These are phyloP conservation scores for Polyplosphaeria fusca DNA, from an alignment of 495 filamentous ascomycete species.

Conservation along the genomic window DNA sequence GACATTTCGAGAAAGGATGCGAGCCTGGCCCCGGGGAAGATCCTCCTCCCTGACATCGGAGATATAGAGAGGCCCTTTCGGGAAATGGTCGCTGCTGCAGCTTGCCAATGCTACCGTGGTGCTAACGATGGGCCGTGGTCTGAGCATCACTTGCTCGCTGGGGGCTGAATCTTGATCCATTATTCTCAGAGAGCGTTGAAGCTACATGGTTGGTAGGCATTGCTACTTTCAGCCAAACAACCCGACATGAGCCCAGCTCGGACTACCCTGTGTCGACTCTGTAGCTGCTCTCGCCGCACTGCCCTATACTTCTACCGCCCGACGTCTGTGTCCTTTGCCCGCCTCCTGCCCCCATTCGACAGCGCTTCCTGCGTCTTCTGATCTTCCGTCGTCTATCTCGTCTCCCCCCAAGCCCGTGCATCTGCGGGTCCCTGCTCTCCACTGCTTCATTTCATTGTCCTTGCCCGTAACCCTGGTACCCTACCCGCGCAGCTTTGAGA, in stretches of 20 bases:
- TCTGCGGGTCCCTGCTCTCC: too few relatives aligned
- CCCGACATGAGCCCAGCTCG: slow-evolving; percentile 23
- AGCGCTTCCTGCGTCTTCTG: slow-evolving; percentile 4
- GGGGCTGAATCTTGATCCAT: slow-evolving; percentile 36
- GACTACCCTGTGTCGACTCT: slow-evolving; percentile 27
- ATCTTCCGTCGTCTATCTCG: background rate
- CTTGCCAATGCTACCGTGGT: slow-evolving; percentile 38
- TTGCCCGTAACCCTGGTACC: slow-evolving; percentile 13
- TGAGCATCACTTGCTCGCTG: slow-evolving; percentile 31
- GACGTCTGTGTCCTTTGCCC: slow-evolving; percentile 5
- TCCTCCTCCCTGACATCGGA: slow-evolving; percentile 35
- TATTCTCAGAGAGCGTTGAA: slow-evolving; percentile 13
- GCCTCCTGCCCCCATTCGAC: slow-evolving; percentile 13
- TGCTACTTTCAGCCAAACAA: slow-evolving; percentile 35
- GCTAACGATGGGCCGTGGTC: slow-evolving; percentile 29
- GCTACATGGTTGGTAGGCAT: slow-evolving; percentile 31
- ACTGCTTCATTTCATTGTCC: slow-evolving; percentile 9
- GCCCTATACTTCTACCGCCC: slow-evolving; percentile 29
- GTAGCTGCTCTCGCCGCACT: slow-evolving; percentile 7
- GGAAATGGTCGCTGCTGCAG: slow-evolving; percentile 37
- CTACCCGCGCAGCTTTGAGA: slow-evolving; percentile 12
- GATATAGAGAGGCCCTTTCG: slow-evolving; percentile 35
- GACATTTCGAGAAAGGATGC: slow-evolving; percentile 30
- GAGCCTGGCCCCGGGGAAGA: slow-evolving; percentile 34
- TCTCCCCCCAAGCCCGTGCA: too few relatives aligned